Evolutionary conservation across 2,329 filamentous ascomycete species (phyloP), one percentile per base, ranked within the genome.

Genomic region (Penicillium janthinellum): DNA sequence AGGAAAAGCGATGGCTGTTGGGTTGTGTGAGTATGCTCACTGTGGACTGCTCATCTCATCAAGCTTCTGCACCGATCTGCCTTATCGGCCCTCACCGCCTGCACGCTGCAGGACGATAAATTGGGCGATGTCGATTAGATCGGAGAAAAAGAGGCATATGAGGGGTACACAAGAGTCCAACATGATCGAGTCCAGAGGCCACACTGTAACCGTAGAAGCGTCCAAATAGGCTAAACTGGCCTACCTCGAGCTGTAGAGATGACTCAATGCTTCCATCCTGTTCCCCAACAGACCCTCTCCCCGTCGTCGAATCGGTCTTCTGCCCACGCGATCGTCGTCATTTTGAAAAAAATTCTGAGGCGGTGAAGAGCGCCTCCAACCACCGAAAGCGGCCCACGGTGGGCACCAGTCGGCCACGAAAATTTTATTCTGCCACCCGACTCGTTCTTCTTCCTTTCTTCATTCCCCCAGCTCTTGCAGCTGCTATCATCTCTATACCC

Each of bases 401-500:
- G 61, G 63, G 44, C 45, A 59, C 60, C 41, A 45, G 45, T 38
- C 44, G 57, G 60, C 50, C 44, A 59, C 54, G 62, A 63, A 66
- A 68, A 63, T 59, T 61, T 65, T 62, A 57, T 60, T 59, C 64
- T 62, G 62, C 62, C 60, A 59, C 35, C 22, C 37, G 37, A 49
- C 52, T 54, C 52, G n/a, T 55, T 60, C 41, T 56, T 59, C 60
- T 53, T 60, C 61, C 28, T 53, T 62, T 41, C 42, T 62, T 58
- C 60, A 58, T 62, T 63, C 57, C 61, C 5, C 60, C 64, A 64
- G 64, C 64, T 64, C 61, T 63, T 64, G 64, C 48, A 64, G 63
- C 64, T 67, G 60, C 55, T n/a, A 53, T 53, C 38, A 42, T 31
- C 15, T 35, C 38, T 17, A 35, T 62, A 39, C 55, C 51, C 44